A percentile compares a stretch with the other conserved stretches of the same genome.
These are phyloP conservation scores for Wallacemonas rigidus DNA, from an alignment of 208 protist genomes.

Conservation along the genomic window DNA sequence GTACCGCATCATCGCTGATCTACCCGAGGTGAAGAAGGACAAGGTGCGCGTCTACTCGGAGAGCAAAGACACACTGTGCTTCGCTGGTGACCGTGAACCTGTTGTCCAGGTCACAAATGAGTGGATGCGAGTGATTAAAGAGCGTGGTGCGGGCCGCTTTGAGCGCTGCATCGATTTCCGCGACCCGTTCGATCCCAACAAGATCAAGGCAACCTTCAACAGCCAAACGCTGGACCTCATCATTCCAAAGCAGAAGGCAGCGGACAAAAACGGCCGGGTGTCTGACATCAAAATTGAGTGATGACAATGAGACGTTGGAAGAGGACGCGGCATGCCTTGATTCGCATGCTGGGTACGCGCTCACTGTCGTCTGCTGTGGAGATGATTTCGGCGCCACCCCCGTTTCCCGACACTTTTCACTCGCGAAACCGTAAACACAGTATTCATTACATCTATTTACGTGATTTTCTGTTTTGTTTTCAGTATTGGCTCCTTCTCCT, in stretches of 20 bases:
- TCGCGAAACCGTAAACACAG: too few relatives aligned
- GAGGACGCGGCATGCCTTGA: not conserved
- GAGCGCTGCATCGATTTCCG: conserved; percentile 78
- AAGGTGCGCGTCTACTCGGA: conserved; percentile 73
- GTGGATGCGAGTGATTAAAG: conserved; percentile 30
- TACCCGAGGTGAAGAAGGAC: conserved; percentile 76
- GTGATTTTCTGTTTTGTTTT: too few relatives aligned
- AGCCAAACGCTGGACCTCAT: conserved; percentile 55
- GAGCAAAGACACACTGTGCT: conserved; percentile 34
- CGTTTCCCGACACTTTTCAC: too few relatives aligned
- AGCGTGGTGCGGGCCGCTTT: conserved; percentile 69
- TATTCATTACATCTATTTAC: too few relatives aligned
- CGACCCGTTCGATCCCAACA: conserved; percentile 29
- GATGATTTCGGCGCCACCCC: not conserved
- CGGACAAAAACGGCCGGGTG: conserved; percentile 1
- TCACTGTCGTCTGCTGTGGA: not conserved
- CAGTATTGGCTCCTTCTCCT: too few relatives aligned
- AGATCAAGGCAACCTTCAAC: conserved; percentile 56
- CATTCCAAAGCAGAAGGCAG: conserved; percentile 46
- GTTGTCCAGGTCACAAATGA: conserved; percentile 5
- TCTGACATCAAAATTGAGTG: conserved; percentile 55
- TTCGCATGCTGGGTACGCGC: not conserved
- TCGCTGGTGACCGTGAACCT: conserved; percentile 43
- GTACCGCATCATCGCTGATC: conserved; percentile 66
- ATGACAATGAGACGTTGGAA: not conserved